Conservation (phyloP, 805 yeast species). For the Nakazawaea molendinolei region DNA sequence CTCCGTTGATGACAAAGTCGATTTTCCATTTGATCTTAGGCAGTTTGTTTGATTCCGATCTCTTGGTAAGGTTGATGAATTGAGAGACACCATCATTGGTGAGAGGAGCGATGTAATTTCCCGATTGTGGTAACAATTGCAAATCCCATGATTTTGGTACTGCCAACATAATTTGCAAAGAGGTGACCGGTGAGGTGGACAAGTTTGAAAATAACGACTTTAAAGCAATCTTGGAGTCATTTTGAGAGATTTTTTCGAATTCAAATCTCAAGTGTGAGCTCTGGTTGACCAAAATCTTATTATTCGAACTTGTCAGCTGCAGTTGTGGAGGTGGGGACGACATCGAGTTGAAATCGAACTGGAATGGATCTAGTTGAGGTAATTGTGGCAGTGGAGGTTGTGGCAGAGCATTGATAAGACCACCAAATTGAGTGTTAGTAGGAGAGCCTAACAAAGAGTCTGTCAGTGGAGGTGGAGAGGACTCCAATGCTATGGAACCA, state of each 20-base stretch:
- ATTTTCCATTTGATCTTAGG: constrained; percentile 75
- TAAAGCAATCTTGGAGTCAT: constrained; percentile 34
- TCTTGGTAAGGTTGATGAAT: constrained; percentile 32
- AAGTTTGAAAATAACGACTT: constrained; percentile 47
- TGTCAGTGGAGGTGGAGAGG: constrained; percentile 21
- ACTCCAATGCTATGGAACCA: constrained; percentile 26
- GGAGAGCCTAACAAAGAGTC: neutral
- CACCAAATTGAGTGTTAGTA: constrained; percentile 1
- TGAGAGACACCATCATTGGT: constrained; percentile 48
- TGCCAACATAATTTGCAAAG: constrained; percentile 58
- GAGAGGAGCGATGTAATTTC: constrained; percentile 42
- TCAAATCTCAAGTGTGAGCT: constrained; percentile 44
- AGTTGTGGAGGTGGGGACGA: constrained; percentile 3
- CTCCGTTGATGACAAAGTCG: constrained; percentile 44
- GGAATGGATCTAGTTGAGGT: constrained; percentile 26
- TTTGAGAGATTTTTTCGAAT: constrained; percentile 30
- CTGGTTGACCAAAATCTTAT: constrained; percentile 27
- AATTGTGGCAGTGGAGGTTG: constrained; percentile 10
- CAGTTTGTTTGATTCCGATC: constrained; percentile 25
- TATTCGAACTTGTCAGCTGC: neutral
- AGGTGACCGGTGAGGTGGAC: constrained; percentile 35
- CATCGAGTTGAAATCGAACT: constrained; percentile 21
- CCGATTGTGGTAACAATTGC: constrained; percentile 55
- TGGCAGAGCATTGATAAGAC: neutral
- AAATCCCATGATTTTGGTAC: constrained; percentile 60